Percentiles rank a stretch among this genome's conserved stretches.
Conservation (phyloP, 371 early-diverging fungal genomes). For the Lichtheimia ramosa region DNA sequence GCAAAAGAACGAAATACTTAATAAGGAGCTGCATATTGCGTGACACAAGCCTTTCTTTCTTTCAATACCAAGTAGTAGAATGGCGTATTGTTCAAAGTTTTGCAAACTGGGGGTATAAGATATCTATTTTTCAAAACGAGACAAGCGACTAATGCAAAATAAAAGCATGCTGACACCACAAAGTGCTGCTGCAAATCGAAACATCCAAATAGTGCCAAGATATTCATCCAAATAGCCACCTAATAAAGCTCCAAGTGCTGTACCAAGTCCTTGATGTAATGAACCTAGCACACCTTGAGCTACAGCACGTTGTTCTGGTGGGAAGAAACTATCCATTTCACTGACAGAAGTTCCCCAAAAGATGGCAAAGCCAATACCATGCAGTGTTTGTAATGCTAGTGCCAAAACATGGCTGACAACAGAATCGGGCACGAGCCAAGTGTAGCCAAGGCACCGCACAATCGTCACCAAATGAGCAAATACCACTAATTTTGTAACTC, state of each 20-base stretch:
- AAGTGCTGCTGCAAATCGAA: constrained; percentile 16
- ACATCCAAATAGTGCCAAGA: constrained; percentile 25
- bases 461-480: constrained; percentile 39
- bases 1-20: background rate
- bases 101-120: too few species aligned
- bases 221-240: constrained; percentile 32
- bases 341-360: constrained; percentile 42
- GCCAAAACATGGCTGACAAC: constrained; percentile 35
- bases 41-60: background rate
- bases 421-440: constrained; percentile 29
- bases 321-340: constrained; percentile 40
- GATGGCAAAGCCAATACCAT: constrained; percentile 34
- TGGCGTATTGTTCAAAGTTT: too few species aligned
- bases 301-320: constrained; percentile 34
- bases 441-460: constrained; percentile 36
- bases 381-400: constrained; percentile 34
- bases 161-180: constrained; percentile 13
- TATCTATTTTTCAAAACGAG: background rate
- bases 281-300: constrained; percentile 43
- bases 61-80: too few species aligned
- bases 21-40: background rate
- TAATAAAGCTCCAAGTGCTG: constrained; percentile 31
- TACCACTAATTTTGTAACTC: constrained; percentile 42
- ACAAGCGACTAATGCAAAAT: constrained; percentile 17
- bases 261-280: constrained; percentile 34